phyloP scores from a whole-genome alignment of 371 early-diverging fungal species.

The Saksenaea vasiformis region DNA sequence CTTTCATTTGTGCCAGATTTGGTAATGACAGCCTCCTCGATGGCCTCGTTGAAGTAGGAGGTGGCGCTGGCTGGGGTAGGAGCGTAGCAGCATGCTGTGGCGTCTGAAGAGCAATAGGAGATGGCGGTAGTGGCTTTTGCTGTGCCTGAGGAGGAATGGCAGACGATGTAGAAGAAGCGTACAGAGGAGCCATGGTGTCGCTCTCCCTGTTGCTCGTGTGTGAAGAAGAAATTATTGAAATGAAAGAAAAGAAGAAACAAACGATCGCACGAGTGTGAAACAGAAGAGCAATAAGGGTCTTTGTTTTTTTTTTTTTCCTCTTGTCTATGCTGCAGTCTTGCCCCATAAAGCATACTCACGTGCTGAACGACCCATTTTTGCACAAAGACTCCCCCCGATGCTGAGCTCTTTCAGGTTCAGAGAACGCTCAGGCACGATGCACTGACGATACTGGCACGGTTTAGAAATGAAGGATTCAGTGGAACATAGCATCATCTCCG shows the following conservation, averaged over 20 bases:
- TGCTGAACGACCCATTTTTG: not conserved
- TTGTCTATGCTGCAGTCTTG: not conserved
- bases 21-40: constrained; percentile 35
- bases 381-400: not conserved
- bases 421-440: not conserved
- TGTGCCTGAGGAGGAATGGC: constrained; percentile 7
- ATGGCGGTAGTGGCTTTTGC: constrained; percentile 1
- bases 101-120: too few relatives aligned
- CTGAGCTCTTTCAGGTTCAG: not conserved
- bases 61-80: constrained; percentile 5
- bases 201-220: not conserved
- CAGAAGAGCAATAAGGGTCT: not conserved
- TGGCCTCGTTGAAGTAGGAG: not conserved
- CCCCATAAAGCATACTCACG: constrained; percentile 4
- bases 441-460: too few relatives aligned
- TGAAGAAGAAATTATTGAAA: not conserved
- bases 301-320: not conserved
- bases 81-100: constrained; percentile 9
- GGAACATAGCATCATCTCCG: too few relatives aligned
- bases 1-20: constrained; percentile 27
- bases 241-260: not conserved
- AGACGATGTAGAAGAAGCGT: constrained; percentile 7
- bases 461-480: too few relatives aligned
- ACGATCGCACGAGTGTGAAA: not conserved
- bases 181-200: not conserved